Evolutionary conservation across 495 filamentous ascomycete species (phyloP), one percentile per base, ranked within the genome.

Genomic region (Podospora conica): DNA sequence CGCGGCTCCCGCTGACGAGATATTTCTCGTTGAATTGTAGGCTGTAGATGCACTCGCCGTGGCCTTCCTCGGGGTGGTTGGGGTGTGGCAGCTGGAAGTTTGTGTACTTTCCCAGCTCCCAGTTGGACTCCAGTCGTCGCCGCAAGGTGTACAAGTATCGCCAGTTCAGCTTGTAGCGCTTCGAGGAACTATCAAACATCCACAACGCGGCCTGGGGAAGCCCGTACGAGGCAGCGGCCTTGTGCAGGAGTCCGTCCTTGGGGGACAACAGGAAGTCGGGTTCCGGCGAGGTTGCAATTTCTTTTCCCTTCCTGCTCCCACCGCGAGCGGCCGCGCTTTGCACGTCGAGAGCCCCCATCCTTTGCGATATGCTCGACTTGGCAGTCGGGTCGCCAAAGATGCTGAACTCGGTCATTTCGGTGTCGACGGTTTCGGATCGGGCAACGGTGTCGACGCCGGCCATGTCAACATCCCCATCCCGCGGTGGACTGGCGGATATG

Each of bases 61-160:
- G 95, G 3, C 90, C 91, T 72, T 98, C 95, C 25, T 91, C 86
- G 27, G 86, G 85, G 70, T 93, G 81, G 40, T 88, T 82, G 0
- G 91, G 91, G 66, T 96, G 91, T 3, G 95, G 95, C 8, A 98
- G 83, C 75, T 93, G 91, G 74, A 98, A 98, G 68, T 91, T 96
- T 7, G 82, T 86, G 73, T 82, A 97, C 40, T 86, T 87, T 23
- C 90, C 93, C 29, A 87, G 84, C 54, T 90, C 84, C 95, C 95
- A 98, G 76, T 98, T 98, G 7, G 89, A 87, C 75, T 98, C 95
- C 23, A 98, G 80, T 25, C 88, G 83, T 65, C 87, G 83, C 56
- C 93, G 86, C 79, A 96, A 91, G 66, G 91, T 94, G 76, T 95
- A 98, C 3, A 98, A 81, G 72, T 96, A 89, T 55, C 90, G 87